A percentile compares a stretch with the other conserved stretches of the same genome.
Evolutionary conservation across 78 protist species (phyloP).

Genomic region (Neovahlkampfia damariscottae): DNA sequence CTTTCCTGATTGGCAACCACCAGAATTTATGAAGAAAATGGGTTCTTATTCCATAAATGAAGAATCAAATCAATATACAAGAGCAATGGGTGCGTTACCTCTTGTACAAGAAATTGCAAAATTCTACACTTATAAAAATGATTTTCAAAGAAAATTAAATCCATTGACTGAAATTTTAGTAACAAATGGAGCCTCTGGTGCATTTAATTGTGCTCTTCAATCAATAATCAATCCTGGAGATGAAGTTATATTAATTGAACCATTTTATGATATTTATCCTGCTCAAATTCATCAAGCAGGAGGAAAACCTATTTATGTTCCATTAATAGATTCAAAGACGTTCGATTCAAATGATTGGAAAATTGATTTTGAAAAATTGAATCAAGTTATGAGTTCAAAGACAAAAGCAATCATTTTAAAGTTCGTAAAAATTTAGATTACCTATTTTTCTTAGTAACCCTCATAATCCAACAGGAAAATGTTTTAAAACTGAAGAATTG

Average conservation of each 20-base stretch:
- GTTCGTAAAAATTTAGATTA: too few relatives aligned
- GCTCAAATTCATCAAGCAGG: conserved; percentile 9
- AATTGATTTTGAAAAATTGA: conserved; percentile 36
- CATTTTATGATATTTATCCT: conserved; percentile 50
- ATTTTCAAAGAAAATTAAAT: conserved; percentile 20
- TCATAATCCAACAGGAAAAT: conserved; percentile 68
- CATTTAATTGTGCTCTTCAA: not conserved
- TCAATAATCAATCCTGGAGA: conserved; percentile 59
- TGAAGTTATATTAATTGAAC: conserved; percentile 74
- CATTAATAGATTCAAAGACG: not conserved
- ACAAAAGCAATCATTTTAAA: conserved; percentile 39
- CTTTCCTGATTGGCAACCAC: conserved; percentile 26
- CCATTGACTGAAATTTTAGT: conserved; percentile 38
- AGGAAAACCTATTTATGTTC: conserved; percentile 3
- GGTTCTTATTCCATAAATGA: not conserved
- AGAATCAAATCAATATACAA: conserved; percentile 41
- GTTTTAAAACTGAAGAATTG: conserved; percentile 28
- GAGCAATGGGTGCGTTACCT: conserved; percentile 37
- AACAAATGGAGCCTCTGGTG: conserved; percentile 18
- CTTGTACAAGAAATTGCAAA: conserved; percentile 39
- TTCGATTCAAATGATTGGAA: conserved; percentile 20
- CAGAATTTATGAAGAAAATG: conserved; percentile 19
- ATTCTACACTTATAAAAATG: conserved; percentile 22
- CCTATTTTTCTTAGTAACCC: conserved; percentile 70
- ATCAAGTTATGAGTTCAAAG: conserved; percentile 16